Base-by-base conservation (phyloP, 1,139 yeast genomes). In the Suhomyces anneliseae region DNA sequence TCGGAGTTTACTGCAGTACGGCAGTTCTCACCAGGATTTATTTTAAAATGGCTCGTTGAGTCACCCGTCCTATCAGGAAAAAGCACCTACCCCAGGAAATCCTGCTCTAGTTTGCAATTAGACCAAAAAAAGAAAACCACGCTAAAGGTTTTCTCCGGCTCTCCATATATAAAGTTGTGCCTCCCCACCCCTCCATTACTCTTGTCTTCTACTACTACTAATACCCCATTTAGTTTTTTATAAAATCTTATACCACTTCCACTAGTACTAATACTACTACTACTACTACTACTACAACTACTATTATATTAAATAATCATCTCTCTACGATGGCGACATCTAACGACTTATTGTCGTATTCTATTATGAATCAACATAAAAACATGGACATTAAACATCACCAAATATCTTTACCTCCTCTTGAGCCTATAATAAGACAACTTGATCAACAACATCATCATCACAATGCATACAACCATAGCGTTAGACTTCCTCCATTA, bases 341-440 rank as follows among this genome's bases (percentile, higher is more conserved):
- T 19, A 65, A 64, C 56, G 69, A 65, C 50, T 62, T 70, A 52
- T 59, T 69, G 54, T 55, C 66, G 45, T 69, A 70, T 49, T 69
- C 74, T 24, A 69, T 70, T 36, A 69, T 68, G 72, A 61, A 64
- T 50, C 46, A 35, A 6, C 52, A 54, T 33, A 61, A 29, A 47
- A 43, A 37, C 38, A 38, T 29, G 15, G 24, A 36, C 11, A 27
- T 24, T 26, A 33, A 43, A 29, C 36, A 37, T 19, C 43, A 34
- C 27, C 40, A 36, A 6, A 45, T 51, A 29, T 39, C 48, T 27
- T 51, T 54, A 29, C 58, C 56, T 27, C 58, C 56, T 7, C 47
- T 53, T 27, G 47, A 51, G 34, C 57, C 57, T 11, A 48, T 50
- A 38, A 46, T 51, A 43, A 46, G 44, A 27, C 54, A 50, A 41